Evolutionary conservation across 2,329 filamentous ascomycete species (phyloP).

Genomic region (Ophiognomonia clavigignenti-juglandacearum): DNA sequence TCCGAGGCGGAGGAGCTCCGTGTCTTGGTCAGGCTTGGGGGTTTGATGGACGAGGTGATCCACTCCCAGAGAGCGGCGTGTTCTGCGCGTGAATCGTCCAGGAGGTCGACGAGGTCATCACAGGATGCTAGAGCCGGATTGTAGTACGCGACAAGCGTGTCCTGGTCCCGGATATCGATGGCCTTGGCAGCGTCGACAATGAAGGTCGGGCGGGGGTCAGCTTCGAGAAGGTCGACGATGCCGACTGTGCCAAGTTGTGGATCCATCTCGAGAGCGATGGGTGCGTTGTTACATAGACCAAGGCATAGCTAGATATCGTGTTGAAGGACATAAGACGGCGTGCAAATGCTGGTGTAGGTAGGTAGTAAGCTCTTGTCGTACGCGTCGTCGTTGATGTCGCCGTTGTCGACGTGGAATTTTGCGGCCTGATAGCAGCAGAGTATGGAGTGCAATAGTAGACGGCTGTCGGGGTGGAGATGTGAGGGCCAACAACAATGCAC

Average conservation of each 20-base stretch:
- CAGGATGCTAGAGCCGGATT: constrained; percentile 23
- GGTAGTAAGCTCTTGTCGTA: no score
- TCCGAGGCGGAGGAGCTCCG: constrained; percentile 17
- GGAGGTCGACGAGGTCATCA: constrained; percentile 20
- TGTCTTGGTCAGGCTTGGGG: constrained; percentile 8
- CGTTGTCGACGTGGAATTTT: no score
- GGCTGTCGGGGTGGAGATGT: background rate
- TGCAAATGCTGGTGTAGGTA: no score
- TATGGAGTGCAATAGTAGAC: background rate
- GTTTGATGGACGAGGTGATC: constrained; percentile 19
- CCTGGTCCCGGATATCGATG: constrained; percentile 3
- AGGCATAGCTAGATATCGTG: constrained; percentile 11
- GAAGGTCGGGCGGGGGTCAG: constrained; percentile 33
- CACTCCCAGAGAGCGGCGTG: constrained; percentile 25
- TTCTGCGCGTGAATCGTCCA: constrained; percentile 18
- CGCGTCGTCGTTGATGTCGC: no score
- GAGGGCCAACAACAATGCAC: no score
- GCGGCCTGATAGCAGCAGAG: constrained; percentile 10
- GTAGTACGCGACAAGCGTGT: constrained; percentile 22
- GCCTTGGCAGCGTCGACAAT: constrained; percentile 21
- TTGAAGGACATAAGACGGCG: no score
- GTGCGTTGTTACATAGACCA: constrained; percentile 9
- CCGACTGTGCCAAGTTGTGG: constrained; percentile 19
- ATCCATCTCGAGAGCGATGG: constrained; percentile 9
- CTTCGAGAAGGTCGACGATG: constrained; percentile 33